These are phyloP conservation scores for Cyberlindnera petersonii DNA, from an alignment of 805 yeast species.

Conservation along the genomic window DNA sequence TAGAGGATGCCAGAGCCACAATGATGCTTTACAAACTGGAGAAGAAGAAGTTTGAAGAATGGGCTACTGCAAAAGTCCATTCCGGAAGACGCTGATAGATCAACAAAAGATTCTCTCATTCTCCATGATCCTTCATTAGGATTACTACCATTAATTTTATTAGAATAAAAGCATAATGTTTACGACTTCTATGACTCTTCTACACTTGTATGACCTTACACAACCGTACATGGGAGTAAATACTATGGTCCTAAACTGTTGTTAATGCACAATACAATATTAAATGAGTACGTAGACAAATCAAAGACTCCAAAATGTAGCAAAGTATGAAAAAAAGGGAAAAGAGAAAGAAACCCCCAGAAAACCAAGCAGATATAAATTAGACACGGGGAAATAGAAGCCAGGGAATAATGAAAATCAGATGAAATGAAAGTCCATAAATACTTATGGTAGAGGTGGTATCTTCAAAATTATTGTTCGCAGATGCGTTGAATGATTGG, in stretches of 20 bases:
- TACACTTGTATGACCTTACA: background rate
- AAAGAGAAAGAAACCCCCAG: background rate
- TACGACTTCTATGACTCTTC: constrained; percentile 3
- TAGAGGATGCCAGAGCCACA: constrained; percentile 86
- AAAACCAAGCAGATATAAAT: no score
- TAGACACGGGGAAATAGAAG: no score
- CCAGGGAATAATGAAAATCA: no score
- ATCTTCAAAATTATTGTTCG: constrained; percentile 1
- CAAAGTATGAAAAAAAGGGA: background rate
- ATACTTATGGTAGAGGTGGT: no score
- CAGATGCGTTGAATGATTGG: constrained; percentile 10
- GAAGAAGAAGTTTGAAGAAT: constrained; percentile 57
- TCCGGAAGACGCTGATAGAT: background rate
- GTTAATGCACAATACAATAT: constrained; percentile 1
- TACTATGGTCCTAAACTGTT: no score
- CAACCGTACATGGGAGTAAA: no score
- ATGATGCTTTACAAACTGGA: constrained; percentile 71
- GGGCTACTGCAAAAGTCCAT: constrained; percentile 11
- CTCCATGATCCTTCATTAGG: no score
- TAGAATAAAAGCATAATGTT: background rate
- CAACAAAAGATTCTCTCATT: no score
- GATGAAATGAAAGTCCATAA: no score
- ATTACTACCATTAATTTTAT: constrained; percentile 1
- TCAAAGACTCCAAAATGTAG: constrained; percentile 1
- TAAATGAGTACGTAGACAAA: background rate